These are phyloP conservation scores for Trichoderma semiorbis DNA, from an alignment of 2,329 filamentous ascomycete genomes.

Conservation along the genomic window DNA sequence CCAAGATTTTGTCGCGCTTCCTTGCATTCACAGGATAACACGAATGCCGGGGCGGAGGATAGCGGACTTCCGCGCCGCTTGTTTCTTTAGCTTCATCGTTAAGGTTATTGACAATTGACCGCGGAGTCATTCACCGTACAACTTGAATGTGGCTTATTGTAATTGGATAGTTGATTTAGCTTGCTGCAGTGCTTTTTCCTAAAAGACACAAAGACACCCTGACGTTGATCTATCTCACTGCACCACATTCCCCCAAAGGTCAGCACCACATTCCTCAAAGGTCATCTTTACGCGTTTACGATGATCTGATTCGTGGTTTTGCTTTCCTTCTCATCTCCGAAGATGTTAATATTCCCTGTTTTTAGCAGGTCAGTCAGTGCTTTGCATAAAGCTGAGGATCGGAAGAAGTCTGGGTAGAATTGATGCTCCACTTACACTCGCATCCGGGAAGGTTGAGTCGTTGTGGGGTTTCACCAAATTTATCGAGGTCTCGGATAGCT, in stretches of 20 bases:
- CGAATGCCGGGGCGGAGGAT: too few species aligned
- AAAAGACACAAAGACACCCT: background rate
- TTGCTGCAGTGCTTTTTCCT: background rate
- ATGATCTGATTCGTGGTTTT: background rate
- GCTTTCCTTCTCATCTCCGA: background rate
- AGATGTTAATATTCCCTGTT: background rate
- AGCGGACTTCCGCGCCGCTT: background rate
- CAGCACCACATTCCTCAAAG: background rate
- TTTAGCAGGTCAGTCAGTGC: background rate
- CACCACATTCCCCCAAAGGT: background rate
- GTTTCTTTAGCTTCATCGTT: background rate
- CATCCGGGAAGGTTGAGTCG: slow-evolving; percentile 42
- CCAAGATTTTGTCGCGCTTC: background rate
- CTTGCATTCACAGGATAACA: background rate
- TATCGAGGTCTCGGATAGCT: slow-evolving; percentile 58
- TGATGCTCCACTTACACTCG: background rate
- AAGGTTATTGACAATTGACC: background rate
- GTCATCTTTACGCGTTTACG: background rate
- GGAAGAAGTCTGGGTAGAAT: background rate
- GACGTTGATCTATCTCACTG: background rate
- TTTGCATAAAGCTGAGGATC: background rate
- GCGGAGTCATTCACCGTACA: background rate
- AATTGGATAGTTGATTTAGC: background rate
- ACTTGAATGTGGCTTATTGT: background rate
- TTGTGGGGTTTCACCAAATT: slow-evolving; percentile 53